Evolutionary conservation across 139 green algal genomes (phyloP).

Genomic region (Coccomyxa sp.): DNA sequence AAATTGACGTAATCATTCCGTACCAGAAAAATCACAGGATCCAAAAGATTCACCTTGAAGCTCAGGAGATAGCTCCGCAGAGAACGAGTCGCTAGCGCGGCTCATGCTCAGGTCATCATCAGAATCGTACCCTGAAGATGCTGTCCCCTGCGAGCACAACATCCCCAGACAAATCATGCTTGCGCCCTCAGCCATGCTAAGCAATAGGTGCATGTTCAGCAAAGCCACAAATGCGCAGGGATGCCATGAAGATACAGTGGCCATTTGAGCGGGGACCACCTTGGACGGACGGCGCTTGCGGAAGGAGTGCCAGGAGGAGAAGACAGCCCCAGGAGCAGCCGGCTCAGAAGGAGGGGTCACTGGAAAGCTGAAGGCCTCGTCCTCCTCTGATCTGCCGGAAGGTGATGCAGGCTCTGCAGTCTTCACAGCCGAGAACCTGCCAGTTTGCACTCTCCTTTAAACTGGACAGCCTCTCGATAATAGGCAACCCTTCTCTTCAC

Average conservation of each 20-base stretch:
- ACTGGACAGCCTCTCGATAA: too few species aligned
- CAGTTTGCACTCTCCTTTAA: too few species aligned
- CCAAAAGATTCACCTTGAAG: too few species aligned
- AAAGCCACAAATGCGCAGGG: too few species aligned
- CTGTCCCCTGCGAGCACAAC: not conserved
- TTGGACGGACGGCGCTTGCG: not conserved
- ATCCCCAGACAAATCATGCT: not conserved
- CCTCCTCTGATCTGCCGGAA: not conserved
- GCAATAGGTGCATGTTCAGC: too few species aligned
- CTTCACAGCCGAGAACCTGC: too few species aligned
- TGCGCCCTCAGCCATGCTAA: too few species aligned
- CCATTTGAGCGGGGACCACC: too few species aligned
- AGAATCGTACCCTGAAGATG: not conserved
- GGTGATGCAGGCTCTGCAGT: not conserved
- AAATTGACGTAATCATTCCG: too few species aligned
- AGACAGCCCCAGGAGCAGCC: constrained; percentile 21
- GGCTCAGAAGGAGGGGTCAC: constrained; percentile 41
- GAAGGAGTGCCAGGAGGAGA: constrained; percentile 23
- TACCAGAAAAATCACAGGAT: too few species aligned
- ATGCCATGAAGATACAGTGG: too few species aligned
- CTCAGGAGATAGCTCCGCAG: not conserved
- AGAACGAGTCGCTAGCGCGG: not conserved
- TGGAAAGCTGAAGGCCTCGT: constrained; percentile 44
- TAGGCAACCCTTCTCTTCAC: too few species aligned
- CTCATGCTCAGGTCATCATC: not conserved